A percentile compares a stretch with the other conserved stretches of the same genome.
Conservation (phyloP, 1,284 basidiomycete species). For the Phlebopus sp. region DNA sequence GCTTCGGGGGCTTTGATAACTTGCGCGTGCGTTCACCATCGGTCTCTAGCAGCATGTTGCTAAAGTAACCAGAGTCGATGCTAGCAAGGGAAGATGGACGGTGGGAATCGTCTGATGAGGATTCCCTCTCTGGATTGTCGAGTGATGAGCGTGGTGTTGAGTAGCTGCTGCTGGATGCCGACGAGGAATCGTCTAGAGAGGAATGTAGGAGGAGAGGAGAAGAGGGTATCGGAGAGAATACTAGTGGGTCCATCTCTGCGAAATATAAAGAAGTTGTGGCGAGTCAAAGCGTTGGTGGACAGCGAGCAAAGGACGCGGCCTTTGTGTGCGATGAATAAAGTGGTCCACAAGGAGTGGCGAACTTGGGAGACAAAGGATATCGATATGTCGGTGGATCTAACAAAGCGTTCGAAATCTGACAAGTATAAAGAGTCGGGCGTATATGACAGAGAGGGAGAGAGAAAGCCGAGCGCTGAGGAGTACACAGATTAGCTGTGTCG, state of each 20-base stretch:
- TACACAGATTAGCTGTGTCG: too few species aligned
- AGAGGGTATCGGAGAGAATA: conserved; percentile 2
- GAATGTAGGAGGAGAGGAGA: conserved; percentile 11
- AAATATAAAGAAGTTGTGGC: conserved; percentile 11
- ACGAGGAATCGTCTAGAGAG: conserved; percentile 15
- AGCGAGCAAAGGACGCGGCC: conserved; percentile 15
- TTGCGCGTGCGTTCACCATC: conserved; percentile 8
- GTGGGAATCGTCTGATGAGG: conserved; percentile 1
- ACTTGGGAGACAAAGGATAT: conserved; percentile 22
- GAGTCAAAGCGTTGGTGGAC: conserved; percentile 24
- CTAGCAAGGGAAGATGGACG: conserved; percentile 20
- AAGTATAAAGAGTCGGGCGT: background rate
- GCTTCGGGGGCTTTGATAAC: conserved; percentile 8
- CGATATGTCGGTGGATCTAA: background rate
- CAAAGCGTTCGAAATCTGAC: conserved; percentile 1
- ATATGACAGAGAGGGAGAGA: background rate
- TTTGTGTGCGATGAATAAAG: conserved; percentile 11
- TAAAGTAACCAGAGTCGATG: conserved; percentile 31
- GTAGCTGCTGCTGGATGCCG: conserved; percentile 11
- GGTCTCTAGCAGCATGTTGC: conserved; percentile 24
- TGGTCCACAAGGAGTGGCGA: background rate
- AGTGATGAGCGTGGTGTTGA: conserved; percentile 27
- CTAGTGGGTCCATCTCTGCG: conserved; percentile 15
- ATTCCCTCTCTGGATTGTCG: conserved; percentile 6
- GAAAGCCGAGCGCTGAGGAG: too few species aligned